Percentiles rank a stretch among this genome's conserved stretches.
phyloP scores from a whole-genome alignment of 768 basidiomycete genomes.

The Mycena crocata region DNA sequence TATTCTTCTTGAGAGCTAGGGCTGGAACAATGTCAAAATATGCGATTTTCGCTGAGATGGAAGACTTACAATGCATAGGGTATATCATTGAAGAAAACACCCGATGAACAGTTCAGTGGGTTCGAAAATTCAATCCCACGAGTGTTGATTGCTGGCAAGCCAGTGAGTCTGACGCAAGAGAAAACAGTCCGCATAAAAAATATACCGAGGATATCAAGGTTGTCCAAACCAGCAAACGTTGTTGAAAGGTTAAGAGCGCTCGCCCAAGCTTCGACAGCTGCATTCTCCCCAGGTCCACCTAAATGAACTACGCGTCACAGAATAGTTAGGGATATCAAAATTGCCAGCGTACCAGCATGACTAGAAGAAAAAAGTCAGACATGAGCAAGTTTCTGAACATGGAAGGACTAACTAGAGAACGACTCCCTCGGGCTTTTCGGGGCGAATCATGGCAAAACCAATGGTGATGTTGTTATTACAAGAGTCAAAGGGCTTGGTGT shows the following conservation, averaged over 20 bases:
- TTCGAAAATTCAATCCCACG: constrained; percentile 34
- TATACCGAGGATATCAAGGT: constrained; percentile 31
- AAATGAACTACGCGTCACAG: neutral
- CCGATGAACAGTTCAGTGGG: constrained; percentile 30
- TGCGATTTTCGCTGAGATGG: neutral
- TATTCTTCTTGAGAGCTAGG: constrained; percentile 28
- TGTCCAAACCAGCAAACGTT: constrained; percentile 25
- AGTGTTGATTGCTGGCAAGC: constrained; percentile 27
- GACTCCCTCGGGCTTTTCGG: constrained; percentile 25
- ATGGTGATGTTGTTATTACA: constrained; percentile 32
- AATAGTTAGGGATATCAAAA: neutral
- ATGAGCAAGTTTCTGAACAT: neutral
- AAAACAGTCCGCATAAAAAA: neutral
- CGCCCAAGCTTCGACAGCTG: constrained; percentile 28
- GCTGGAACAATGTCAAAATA: neutral
- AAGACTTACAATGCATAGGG: constrained; percentile 22
- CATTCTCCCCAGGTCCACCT: constrained; percentile 33
- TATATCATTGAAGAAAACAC: constrained; percentile 25
- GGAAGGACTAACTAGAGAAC: constrained; percentile 25
- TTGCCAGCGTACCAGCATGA: constrained; percentile 18
- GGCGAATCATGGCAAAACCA: constrained; percentile 35
- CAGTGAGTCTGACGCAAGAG: neutral
- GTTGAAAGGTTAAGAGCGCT: constrained; percentile 27
- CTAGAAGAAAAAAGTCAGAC: constrained; percentile 5
- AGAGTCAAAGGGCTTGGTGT: constrained; percentile 25